A percentile compares a stretch with the other conserved stretches of the same genome.
Evolutionary conservation across 1,284 basidiomycete species (phyloP).

Genomic region (Fomitopsis pinicola): DNA sequence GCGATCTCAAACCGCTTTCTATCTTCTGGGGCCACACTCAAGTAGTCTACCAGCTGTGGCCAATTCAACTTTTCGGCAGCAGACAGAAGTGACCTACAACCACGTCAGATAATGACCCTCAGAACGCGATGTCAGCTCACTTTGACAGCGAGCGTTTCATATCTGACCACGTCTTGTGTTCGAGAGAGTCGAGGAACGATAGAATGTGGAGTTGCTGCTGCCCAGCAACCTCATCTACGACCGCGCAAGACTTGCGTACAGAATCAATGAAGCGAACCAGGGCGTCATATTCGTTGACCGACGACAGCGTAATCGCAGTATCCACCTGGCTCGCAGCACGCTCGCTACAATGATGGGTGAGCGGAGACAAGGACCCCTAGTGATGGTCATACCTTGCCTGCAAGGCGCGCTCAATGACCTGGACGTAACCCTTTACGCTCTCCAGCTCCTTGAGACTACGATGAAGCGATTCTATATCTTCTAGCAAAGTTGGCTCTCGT

Average conservation of each 20-base stretch:
- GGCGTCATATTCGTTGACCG: constrained; percentile 54
- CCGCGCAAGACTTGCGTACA: constrained; percentile 37
- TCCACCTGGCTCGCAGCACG: constrained; percentile 46
- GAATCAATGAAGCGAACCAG: constrained; percentile 58
- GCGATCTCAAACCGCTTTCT: constrained; percentile 67
- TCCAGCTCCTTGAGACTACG: constrained; percentile 70
- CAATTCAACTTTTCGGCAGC: constrained; percentile 75
- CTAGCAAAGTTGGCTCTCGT: constrained; percentile 60
- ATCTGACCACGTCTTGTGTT: constrained; percentile 68
- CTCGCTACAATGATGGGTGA: constrained; percentile 40
- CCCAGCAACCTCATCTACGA: constrained; percentile 42
- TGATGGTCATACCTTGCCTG: constrained; percentile 61
- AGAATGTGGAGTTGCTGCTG: constrained; percentile 51
- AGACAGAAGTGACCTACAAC: constrained; percentile 51
- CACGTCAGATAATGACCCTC: constrained; percentile 8
- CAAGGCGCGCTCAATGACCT: constrained; percentile 68
- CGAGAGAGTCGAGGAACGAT: constrained; percentile 52
- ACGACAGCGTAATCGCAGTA: constrained; percentile 32
- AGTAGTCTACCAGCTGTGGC: constrained; percentile 74
- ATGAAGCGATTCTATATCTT: constrained; percentile 75
- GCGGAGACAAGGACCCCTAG: constrained; percentile 5
- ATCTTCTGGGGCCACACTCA: constrained; percentile 41
- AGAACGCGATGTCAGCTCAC: constrained; percentile 38
- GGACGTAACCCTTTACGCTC: constrained; percentile 72
- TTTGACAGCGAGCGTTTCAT: constrained; percentile 62